Evolutionary conservation across 2,329 filamentous ascomycete genomes (phyloP).

Genomic region (Metarhizium sp.): DNA sequence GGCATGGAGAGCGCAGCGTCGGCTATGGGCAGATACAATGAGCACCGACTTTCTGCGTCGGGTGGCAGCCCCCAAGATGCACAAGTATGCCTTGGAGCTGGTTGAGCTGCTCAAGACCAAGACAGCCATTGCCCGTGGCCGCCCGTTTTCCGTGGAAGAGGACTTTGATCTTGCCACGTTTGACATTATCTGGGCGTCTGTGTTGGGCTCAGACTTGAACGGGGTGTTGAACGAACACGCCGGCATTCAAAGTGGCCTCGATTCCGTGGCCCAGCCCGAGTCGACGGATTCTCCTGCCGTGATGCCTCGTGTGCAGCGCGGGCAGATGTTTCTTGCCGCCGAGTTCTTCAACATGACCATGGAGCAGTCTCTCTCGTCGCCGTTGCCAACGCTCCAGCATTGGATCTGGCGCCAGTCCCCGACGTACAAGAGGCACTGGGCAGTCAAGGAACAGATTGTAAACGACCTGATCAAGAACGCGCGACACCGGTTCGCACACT

Average conservation of each 20-base stretch:
- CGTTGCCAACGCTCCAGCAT: neutral
- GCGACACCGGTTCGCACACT: neutral
- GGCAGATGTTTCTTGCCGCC: neutral
- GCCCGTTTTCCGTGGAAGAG: conserved; percentile 13
- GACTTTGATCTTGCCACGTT: conserved; percentile 21
- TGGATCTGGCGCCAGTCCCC: neutral
- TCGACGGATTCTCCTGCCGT: neutral
- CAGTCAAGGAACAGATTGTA: neutral
- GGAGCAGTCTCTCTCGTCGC: neutral
- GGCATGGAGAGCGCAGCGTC: conserved; percentile 22
- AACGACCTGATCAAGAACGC: neutral
- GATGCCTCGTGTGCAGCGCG: neutral
- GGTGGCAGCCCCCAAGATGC: conserved; percentile 20
- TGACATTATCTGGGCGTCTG: conserved; percentile 20
- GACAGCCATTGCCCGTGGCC: conserved; percentile 15
- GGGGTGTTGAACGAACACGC: neutral
- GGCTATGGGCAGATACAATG: conserved; percentile 29
- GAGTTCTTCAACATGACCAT: neutral
- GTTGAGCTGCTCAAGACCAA: conserved; percentile 26
- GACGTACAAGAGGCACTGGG: neutral
- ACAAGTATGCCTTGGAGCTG: conserved; percentile 19
- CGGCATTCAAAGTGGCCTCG: neutral
- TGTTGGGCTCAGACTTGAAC: conserved; percentile 15
- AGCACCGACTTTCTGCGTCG: conserved; percentile 22
- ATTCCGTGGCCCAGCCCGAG: neutral